These are phyloP conservation scores for Ceriops tagal DNA, from an alignment of 345 rosid genomes.

Conservation along the genomic window DNA sequence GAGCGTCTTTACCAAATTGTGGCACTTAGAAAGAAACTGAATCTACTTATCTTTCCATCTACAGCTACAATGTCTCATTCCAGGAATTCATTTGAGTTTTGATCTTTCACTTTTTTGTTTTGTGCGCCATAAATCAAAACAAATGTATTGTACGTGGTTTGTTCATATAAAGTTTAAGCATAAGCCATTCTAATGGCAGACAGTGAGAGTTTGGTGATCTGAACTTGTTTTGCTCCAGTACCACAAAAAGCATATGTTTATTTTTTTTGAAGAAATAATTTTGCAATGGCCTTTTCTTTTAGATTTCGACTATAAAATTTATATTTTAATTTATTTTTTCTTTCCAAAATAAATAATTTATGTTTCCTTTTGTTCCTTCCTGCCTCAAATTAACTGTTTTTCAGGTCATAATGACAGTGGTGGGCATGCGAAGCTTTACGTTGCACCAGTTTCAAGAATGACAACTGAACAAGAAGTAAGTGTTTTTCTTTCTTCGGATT, in stretches of 20 bases:
- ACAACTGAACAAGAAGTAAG: slow-evolving; percentile 59
- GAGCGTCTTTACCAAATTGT: neutral
- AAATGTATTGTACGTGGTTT: neutral
- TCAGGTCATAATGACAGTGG: slow-evolving; percentile 49
- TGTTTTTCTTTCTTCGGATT: slow-evolving; percentile 10
- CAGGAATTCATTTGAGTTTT: neutral
- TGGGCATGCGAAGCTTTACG: slow-evolving; percentile 54
- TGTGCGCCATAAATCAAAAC: neutral
- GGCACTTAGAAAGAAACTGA: too few species aligned
- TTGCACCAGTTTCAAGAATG: slow-evolving; percentile 57
- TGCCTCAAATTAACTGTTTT: neutral
- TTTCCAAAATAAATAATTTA: neutral
- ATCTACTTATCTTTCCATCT: too few species aligned
- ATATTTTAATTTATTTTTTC: too few species aligned
- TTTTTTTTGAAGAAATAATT: too few species aligned
- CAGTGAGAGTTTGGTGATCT: too few species aligned
- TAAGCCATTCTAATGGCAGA: too few species aligned
- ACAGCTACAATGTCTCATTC: too few species aligned
- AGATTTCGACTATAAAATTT: too few species aligned
- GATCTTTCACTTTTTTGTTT: neutral
- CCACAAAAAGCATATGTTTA: too few species aligned
- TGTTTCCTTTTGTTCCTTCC: neutral
- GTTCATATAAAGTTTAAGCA: neutral
- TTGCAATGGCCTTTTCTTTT: too few species aligned
- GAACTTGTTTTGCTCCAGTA: too few species aligned